Base-by-base conservation (phyloP, 2,329 filamentous ascomycete species). In the Trichophaea hybrida region DNA sequence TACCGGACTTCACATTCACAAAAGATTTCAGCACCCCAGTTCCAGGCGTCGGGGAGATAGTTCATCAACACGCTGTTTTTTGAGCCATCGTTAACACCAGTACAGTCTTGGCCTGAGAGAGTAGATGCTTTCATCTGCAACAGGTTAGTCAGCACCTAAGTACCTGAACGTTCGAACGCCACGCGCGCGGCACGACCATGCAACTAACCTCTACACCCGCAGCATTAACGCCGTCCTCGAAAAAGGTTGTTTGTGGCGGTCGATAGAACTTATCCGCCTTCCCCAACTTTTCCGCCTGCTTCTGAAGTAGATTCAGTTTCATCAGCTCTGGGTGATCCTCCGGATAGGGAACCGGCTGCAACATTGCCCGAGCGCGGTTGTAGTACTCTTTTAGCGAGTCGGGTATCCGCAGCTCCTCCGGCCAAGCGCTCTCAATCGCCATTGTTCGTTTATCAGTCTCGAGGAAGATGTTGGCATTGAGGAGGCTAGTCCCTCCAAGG, bases 21-120 rank as follows among this genome's bases (percentile, higher is more conserved):
- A 63, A 86, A 86, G 1, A 86, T 79, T 67, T 86, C 82, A 10
- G 83, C 80, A 6, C 82, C 83, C 80, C 81, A 83, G 66, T 84
- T 83, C 82, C 82, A 85, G 1, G 83, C 82, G 69, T 86, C 83
- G 6, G 80, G 76, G 6, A 86, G 72, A 66, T 86, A 86, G 0
- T 82, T 86, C 40, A 83, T 80, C 1, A 82, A 73, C 0, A 80
- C 84, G 8, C 78, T 82, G 15, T 77, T 84, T 70, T 85, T 85
- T 34, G 80, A 84, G 1, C 81, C 81, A 69, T 86, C 83, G 65
- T 86, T 85, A 60, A 83, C 65, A 0, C 82, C 83, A 0, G 81
- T 84, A 43, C 70, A 71, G 64, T 86, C 83, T 69, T 83, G 80
- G 1, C 82, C 82, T 0, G 79, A 80, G 24, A 82, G 72, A 0